A percentile compares a stretch with the other conserved stretches of the same genome.
Conservation (phyloP, 192 early-diverging fungal genomes). For the Coemansia sp. region DNA sequence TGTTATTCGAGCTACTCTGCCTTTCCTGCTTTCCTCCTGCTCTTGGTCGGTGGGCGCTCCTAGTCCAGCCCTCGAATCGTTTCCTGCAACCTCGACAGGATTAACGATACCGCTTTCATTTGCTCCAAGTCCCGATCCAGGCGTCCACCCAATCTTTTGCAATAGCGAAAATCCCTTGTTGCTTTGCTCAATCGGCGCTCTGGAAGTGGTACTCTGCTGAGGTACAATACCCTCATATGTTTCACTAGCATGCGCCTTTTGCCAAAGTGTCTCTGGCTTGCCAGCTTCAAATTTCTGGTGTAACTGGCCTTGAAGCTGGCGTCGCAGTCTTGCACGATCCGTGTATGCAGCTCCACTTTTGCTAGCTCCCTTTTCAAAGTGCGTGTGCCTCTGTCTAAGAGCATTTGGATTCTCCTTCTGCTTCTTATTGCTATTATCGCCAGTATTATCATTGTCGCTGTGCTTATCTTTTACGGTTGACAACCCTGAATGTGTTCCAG, state of each 20-base stretch:
- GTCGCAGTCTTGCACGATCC: conserved; percentile 27
- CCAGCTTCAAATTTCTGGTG: background rate
- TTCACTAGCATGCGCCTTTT: background rate
- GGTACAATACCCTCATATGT: background rate
- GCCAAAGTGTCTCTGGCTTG: background rate
- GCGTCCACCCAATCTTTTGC: conserved; percentile 47
- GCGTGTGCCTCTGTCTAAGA: conserved; percentile 25
- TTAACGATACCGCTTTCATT: conserved; percentile 22
- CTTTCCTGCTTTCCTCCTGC: conserved; percentile 10
- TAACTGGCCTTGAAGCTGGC: conserved; percentile 8
- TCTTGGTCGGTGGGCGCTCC: conserved; percentile 12
- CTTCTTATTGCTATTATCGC: conserved; percentile 13
- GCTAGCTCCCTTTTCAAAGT: background rate
- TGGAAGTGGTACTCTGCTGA: too few relatives aligned
- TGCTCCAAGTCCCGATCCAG: conserved; percentile 44
- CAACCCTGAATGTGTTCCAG: background rate
- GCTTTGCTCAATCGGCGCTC: conserved; percentile 10
- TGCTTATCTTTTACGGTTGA: background rate
- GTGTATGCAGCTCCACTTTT: conserved; percentile 8
- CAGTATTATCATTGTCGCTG: too few relatives aligned
- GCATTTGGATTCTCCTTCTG: conserved; percentile 23
- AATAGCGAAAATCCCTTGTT: conserved; percentile 41
- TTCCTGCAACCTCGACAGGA: conserved; percentile 27
- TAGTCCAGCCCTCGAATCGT: conserved; percentile 26
- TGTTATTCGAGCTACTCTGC: conserved; percentile 24